Evolutionary conservation across 2,329 filamentous ascomycete genomes (phyloP).

Genomic region (Fusarium sp.): DNA sequence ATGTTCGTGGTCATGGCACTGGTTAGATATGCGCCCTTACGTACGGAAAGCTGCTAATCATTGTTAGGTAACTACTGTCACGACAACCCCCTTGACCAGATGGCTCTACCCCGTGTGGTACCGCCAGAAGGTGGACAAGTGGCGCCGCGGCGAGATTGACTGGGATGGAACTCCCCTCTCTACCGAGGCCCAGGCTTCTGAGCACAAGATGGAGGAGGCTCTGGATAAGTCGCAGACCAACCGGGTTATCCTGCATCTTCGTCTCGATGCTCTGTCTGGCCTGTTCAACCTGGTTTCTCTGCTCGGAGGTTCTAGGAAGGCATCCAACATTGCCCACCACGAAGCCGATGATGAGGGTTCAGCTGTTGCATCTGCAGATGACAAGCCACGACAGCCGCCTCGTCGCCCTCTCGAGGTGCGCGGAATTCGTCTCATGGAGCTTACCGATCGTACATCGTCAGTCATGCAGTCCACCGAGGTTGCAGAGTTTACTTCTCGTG

Average conservation of each 20-base stretch:
- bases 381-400: not conserved
- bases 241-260: constrained; percentile 44
- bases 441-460: constrained; percentile 92
- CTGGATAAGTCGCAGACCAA: constrained; percentile 44
- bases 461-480: constrained; percentile 94
- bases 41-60: constrained; percentile 4
- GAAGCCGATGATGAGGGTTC: constrained; percentile 6
- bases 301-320: constrained; percentile 40
- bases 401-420: constrained; percentile 58
- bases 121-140: constrained; percentile 63
- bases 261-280: constrained; percentile 45
- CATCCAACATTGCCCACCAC: not conserved
- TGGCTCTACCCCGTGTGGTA: constrained; percentile 78
- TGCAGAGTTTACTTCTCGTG: constrained; percentile 77
- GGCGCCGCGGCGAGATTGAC: constrained; percentile 88
- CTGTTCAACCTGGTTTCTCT: constrained; percentile 47
- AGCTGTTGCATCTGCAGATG: not conserved
- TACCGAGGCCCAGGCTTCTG: constrained; percentile 40
- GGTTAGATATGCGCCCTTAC: constrained; percentile 33
- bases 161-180: constrained; percentile 69
- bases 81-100: constrained; percentile 81
- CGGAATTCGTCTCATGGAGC: constrained; percentile 85
- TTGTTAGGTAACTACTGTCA: constrained; percentile 76
- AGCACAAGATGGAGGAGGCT: constrained; percentile 43
- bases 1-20: constrained; percentile 97